phyloP scores from a whole-genome alignment of 768 basidiomycete genomes.

The Boletus reticuloceps region DNA sequence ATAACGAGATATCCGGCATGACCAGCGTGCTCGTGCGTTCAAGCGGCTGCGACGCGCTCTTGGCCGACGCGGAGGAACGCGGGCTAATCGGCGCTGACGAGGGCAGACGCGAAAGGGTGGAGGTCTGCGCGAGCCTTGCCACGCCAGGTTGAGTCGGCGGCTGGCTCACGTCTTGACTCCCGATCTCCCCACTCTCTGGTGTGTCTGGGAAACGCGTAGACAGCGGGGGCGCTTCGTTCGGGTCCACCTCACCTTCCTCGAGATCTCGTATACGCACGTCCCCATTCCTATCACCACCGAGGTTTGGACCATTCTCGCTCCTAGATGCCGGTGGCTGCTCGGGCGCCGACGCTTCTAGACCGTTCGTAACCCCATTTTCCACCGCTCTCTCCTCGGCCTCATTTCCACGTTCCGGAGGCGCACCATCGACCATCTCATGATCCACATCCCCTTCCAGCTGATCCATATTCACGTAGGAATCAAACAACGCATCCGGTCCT shows the following conservation, averaged over 20 bases:
- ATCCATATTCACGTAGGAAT: constrained; percentile 25
- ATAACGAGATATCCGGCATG: constrained; percentile 26
- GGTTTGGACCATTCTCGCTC: background rate
- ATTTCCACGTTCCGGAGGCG: background rate
- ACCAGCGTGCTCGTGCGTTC: background rate
- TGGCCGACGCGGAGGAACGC: background rate
- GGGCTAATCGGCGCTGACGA: background rate
- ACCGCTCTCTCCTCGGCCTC: background rate
- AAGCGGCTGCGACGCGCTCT: background rate
- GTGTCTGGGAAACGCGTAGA: background rate
- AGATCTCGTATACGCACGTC: background rate
- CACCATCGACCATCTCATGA: background rate
- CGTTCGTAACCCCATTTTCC: background rate
- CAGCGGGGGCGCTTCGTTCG: background rate
- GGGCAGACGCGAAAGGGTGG: background rate
- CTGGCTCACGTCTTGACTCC: background rate
- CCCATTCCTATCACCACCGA: background rate
- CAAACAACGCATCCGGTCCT: constrained; percentile 14
- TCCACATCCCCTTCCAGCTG: constrained; percentile 3
- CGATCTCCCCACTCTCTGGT: constrained; percentile 19
- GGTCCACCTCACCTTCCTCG: constrained; percentile 18
- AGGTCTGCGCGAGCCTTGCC: background rate
- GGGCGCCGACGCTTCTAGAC: too few species aligned
- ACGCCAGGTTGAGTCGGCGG: background rate
- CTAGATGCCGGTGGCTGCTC: background rate